Base-by-base conservation (phyloP, 2,329 filamentous ascomycete genomes). In the Tympanopsis confertula region DNA sequence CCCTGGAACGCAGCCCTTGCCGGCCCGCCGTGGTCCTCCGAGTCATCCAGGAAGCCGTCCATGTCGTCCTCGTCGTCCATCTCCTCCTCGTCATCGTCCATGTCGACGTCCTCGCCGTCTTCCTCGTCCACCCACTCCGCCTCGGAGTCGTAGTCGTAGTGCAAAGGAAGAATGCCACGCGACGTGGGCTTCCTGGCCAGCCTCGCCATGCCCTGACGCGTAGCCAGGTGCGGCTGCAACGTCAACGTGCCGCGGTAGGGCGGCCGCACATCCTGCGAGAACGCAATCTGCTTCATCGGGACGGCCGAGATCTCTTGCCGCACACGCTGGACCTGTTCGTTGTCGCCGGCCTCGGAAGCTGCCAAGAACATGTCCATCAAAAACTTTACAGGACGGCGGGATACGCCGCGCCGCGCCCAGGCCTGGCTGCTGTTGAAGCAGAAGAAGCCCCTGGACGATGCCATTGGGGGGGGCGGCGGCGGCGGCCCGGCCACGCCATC, bases 11-110 rank as follows among this genome's bases (percentile, higher is more conserved):
- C 22, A n/a, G 22, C 22, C 7, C 7, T n/a, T 7, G 22, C 22
- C 7, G 22, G 7, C 7, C 22, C 22, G 42, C 62, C 71, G 50
- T 57, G 52, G 42, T 91, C 85, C 38, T 93, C 85, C 4, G 85
- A 85, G 48, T 93, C 86, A 47, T 94, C 88, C 2, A 95, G 66
- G 51, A 95, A 95, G 14, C 78, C 88, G 3, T 86, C 85, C 78
- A 94, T 82, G 24, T 74, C 74, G 40, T 83, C 82, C 0, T 66
- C 45, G 26, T 67, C 65, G n/a, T 71, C 88, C 65, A 71, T 87
- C 62, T 72, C 73, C 19, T 71, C 69, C 5, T 82, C 78, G 15
- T 82, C 80, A 19, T 79, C 65, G 2, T 79, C 71, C 22, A 10
- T n/a, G 13, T 76, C 78, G 3, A 85, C 69, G 36, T 82, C 78